These are phyloP conservation scores for Lasiosphaeriaceae sp. DNA, from an alignment of 495 filamentous ascomycete species.

Conservation along the genomic window DNA sequence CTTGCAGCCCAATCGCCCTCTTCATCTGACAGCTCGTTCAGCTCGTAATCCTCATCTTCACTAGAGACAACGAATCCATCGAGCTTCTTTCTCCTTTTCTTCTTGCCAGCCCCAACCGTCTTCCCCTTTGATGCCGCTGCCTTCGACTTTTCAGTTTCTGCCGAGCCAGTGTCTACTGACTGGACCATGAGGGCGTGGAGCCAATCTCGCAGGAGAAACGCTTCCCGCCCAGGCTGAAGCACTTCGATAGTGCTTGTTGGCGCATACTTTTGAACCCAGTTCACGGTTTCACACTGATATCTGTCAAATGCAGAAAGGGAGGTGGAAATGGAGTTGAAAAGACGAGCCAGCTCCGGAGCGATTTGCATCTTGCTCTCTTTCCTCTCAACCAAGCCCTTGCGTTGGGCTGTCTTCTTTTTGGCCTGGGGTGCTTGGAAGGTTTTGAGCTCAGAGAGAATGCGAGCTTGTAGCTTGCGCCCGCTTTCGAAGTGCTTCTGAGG, in stretches of 20 bases:
- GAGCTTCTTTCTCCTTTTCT: slow-evolving; percentile 67
- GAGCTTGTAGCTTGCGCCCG: slow-evolving; percentile 42
- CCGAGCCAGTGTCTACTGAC: slow-evolving; percentile 63
- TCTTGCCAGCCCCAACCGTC: slow-evolving; percentile 50
- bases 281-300: slow-evolving; percentile 63
- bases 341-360: slow-evolving; percentile 57
- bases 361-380: slow-evolving; percentile 19
- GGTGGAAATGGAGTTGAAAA: slow-evolving; percentile 56
- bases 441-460: slow-evolving; percentile 33
- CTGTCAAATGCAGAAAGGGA: slow-evolving; percentile 77
- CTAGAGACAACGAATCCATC: slow-evolving; percentile 84
- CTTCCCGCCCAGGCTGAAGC: slow-evolving; percentile 71
- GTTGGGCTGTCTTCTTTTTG: slow-evolving; percentile 8
- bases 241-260: slow-evolving; percentile 66
- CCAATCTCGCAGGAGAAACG: slow-evolving; percentile 75
- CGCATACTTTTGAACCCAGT: slow-evolving; percentile 87
- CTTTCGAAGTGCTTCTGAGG: slow-evolving; percentile 47
- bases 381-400: slow-evolving; percentile 11
- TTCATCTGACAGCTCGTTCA: slow-evolving; percentile 67
- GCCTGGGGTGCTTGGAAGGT: slow-evolving; percentile 7
- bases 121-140: slow-evolving; percentile 31
- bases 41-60: slow-evolving; percentile 73
- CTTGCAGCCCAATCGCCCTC: slow-evolving; percentile 52
- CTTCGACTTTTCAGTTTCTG: slow-evolving; percentile 45
- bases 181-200: slow-evolving; percentile 69